Conservation (phyloP, 345 rosid genomes). For the Populus nigra region DNA sequence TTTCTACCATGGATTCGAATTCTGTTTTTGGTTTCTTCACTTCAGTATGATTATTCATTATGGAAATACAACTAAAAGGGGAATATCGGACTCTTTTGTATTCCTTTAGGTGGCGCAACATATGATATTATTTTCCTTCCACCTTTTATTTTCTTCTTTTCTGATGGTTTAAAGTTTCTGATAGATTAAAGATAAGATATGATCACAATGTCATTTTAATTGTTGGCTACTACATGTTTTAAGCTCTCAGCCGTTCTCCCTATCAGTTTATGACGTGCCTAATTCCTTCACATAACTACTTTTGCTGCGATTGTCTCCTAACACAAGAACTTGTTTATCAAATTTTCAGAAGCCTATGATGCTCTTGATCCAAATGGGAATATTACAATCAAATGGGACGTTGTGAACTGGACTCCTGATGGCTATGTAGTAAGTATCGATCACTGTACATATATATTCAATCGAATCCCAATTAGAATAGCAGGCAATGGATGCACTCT, state of each 20-base stretch:
- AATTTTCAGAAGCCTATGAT: slow-evolving; percentile 69
- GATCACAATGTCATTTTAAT: not conserved
- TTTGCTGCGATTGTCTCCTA: not conserved
- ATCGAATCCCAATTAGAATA: not conserved
- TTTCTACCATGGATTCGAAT: not conserved
- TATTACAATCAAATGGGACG: slow-evolving; percentile 92
- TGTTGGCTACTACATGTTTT: not conserved
- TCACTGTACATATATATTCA: not conserved
- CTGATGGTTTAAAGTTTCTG: not conserved
- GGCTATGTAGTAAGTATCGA: slow-evolving; percentile 68
- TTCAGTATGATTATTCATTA: not conserved
- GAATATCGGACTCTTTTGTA: not conserved
- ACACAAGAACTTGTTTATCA: not conserved
- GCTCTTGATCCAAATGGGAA: slow-evolving; percentile 86
- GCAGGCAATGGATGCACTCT: not conserved
- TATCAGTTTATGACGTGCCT: not conserved
- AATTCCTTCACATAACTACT: not conserved
- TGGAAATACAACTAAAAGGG: not conserved
- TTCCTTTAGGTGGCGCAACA: no score
- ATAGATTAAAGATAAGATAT: not conserved
- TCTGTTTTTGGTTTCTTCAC: not conserved
- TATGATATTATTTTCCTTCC: no score
- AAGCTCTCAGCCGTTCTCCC: not conserved
- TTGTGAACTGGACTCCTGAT: slow-evolving; percentile 76
- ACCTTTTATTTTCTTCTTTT: no score